A percentile compares a stretch with the other conserved stretches of the same genome.
Evolutionary conservation across 495 filamentous ascomycete genomes (phyloP).

Genomic region (Penicillium maclennaniae): DNA sequence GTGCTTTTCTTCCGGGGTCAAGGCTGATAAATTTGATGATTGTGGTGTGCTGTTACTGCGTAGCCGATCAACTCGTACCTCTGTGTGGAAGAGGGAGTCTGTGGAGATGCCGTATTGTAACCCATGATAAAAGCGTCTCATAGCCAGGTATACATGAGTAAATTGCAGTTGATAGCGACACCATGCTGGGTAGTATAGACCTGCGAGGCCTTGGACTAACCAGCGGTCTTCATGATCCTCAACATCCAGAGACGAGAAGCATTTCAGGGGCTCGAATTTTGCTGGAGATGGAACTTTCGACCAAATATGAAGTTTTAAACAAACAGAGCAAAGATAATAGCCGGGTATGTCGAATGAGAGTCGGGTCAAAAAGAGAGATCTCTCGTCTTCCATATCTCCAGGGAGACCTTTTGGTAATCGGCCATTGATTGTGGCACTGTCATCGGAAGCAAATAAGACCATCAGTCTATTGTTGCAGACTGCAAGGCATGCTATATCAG

Average conservation of each 20-base stretch:
- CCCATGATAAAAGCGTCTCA: background rate
- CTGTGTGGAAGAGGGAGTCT: background rate
- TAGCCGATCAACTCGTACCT: background rate
- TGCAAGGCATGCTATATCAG: conserved; percentile 1
- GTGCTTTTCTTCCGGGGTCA: background rate
- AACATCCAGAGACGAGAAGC: background rate
- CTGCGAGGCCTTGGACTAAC: background rate
- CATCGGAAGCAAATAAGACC: background rate
- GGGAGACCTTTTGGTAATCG: background rate
- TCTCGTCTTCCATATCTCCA: background rate
- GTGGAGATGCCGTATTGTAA: background rate
- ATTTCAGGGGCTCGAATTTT: background rate
- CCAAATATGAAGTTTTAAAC: background rate
- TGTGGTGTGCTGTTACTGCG: background rate
- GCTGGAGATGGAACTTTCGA: background rate
- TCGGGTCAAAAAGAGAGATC: background rate
- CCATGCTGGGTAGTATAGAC: background rate
- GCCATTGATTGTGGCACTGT: background rate
- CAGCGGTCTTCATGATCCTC: background rate
- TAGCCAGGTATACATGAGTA: background rate
- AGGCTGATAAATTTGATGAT: background rate
- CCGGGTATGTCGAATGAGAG: background rate
- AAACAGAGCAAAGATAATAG: background rate
- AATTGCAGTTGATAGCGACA: background rate
- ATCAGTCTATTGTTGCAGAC: background rate